A percentile compares a stretch with the other conserved stretches of the same genome.
Conservation (phyloP, 176 grass and related monocot species). For the Themeda triandra region DNA sequence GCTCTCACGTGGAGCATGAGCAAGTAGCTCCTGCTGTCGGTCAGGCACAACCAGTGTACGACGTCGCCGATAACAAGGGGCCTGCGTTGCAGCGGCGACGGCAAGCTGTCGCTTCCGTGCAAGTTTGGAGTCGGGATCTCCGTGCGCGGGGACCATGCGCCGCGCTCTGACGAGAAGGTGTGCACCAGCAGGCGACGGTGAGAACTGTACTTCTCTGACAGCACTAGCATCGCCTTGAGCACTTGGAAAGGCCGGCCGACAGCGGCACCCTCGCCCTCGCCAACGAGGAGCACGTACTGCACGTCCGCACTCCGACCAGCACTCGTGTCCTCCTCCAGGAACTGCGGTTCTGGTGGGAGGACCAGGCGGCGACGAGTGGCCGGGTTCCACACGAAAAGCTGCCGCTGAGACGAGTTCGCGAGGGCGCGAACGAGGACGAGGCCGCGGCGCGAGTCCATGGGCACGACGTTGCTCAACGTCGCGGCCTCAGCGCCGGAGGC, state of each 20-base stretch:
- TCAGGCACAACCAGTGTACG: slow-evolving; percentile 4
- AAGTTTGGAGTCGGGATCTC: background rate
- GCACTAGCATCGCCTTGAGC: background rate
- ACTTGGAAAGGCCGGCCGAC: background rate
- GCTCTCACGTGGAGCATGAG: background rate
- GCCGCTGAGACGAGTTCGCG: too few species aligned
- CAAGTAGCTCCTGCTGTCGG: background rate
- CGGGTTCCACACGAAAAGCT: background rate
- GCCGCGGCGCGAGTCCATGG: background rate
- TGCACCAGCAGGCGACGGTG: background rate
- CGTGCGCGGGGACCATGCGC: background rate
- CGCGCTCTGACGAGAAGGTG: background rate
- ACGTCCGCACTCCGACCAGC: too few species aligned
- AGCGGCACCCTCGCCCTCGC: background rate
- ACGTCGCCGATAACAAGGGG: background rate
- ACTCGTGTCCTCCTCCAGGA: background rate
- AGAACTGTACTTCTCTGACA: background rate
- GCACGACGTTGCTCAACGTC: background rate
- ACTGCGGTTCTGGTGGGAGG: background rate
- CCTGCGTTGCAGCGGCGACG: background rate
- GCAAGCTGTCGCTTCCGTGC: background rate
- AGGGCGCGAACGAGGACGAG: background rate
- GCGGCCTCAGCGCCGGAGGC: background rate
- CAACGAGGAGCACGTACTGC: background rate
- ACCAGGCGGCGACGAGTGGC: background rate